phyloP scores from a whole-genome alignment of 73 alveolate species.

The Paramecium octaurelia region DNA sequence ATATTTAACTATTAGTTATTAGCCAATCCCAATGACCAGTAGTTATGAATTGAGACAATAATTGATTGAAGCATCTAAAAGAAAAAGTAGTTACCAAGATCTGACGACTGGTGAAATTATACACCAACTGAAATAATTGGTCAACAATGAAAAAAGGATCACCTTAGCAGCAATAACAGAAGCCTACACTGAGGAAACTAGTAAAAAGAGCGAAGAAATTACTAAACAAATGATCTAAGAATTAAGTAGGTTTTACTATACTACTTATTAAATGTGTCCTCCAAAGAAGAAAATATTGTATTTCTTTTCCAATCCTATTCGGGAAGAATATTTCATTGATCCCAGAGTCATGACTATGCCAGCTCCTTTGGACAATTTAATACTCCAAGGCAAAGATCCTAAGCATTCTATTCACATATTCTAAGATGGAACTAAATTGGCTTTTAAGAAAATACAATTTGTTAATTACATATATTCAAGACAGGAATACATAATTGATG shows the following conservation, averaged over 20 bases:
- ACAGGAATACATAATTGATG: slow-evolving; percentile 44
- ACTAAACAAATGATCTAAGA: neutral
- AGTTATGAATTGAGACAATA: slow-evolving; percentile 24
- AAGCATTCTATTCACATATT: slow-evolving; percentile 5
- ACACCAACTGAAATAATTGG: slow-evolving; percentile 8
- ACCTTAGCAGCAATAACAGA: slow-evolving; percentile 23
- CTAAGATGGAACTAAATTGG: neutral
- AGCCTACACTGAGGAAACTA: slow-evolving; percentile 12
- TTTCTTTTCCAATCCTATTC: slow-evolving; percentile 50
- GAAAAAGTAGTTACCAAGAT: neutral
- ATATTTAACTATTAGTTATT: neutral
- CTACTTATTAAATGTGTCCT: slow-evolving; percentile 59
- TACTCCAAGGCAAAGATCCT: slow-evolving; percentile 48
- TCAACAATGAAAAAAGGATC: neutral
- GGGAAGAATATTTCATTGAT: slow-evolving; percentile 53
- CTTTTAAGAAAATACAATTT: neutral
- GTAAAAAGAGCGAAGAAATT: neutral
- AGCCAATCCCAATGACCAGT: slow-evolving; percentile 46
- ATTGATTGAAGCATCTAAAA: neutral
- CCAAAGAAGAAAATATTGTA: slow-evolving; percentile 39
- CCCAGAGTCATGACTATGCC: neutral
- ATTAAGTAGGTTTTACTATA: slow-evolving; percentile 4
- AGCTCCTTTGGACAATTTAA: slow-evolving; percentile 34
- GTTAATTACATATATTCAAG: slow-evolving; percentile 6
- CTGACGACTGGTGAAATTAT: slow-evolving; percentile 40